Evolutionary conservation across 1,284 basidiomycete genomes (phyloP), one percentile per base, ranked within the genome.

Genomic region (Irpex sp.): DNA sequence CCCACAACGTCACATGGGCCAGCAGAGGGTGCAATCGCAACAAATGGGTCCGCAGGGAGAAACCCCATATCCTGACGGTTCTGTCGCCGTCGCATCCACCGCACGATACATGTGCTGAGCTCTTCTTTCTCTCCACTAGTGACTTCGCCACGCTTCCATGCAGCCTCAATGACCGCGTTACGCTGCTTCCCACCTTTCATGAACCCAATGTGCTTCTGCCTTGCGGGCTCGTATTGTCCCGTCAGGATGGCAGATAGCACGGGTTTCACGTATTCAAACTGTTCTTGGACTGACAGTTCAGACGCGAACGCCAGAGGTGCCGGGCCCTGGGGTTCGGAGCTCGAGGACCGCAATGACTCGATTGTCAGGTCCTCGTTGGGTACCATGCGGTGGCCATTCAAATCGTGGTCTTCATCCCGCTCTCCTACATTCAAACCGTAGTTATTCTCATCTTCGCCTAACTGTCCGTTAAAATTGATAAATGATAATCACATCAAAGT

Each of bases 221-320:
- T 72, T 1, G 83, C 81, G 4, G 90, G 90, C 2, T 64, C 68
- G 70, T 89, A 92, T 31, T 73, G 67, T 38, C 82, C 81, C 44
- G 79, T 79, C 36, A 92, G 72, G 52, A 91, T 81, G 2, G 84
- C 84, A 26, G 70, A 73, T 55, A 92, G 74, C 15, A 91, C 78
- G 2, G 85, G 85, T 64, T 86, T 89, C 34, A 83, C 79, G 68
- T 89, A 88, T 17, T 77, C 79, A 61, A 91, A 82, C 68, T 92
- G 88, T 55, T 82, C 75, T 8, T 77, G 77, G n/a, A 89, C 77
- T 5, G 78, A 64, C 36, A 89, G 78, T 36, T 76, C 70, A 47
- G 67, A 69, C 36, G 64, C 67, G 66, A 89, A 90, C 5, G 74
- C 74, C 0, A 70, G 68, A 5, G 76, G 69, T 0, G 72, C 65